Percentiles rank a stretch among this genome's conserved stretches.
Evolutionary conservation across 768 basidiomycete species (phyloP).

Genomic region (Rhodosporidiobolus sp.): DNA sequence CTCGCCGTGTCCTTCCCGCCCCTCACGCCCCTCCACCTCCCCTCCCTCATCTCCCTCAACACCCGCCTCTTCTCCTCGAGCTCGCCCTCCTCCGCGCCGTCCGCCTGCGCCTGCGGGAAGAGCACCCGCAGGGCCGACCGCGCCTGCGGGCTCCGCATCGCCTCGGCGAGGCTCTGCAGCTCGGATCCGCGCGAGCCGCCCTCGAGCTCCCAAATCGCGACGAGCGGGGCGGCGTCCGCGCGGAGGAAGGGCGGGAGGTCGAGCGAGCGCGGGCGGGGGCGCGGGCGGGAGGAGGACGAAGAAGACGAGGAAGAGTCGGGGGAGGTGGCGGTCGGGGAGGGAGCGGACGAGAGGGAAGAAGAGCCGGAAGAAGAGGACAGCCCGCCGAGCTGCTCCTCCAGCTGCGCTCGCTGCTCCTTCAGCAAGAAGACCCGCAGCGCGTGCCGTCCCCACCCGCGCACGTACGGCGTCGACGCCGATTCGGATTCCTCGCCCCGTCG

Average conservation of each 20-base stretch:
- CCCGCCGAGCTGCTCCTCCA: slow-evolving; percentile 1
- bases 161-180: slow-evolving; percentile 9
- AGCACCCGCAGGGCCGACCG: slow-evolving; percentile 7
- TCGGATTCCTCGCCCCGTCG: too few species aligned
- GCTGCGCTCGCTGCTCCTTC: background rate
- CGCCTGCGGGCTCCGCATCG: slow-evolving; percentile 19
- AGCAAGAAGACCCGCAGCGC: slow-evolving; percentile 31
- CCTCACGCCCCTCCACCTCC: background rate
- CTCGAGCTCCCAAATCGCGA: slow-evolving; percentile 31
- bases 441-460: slow-evolving; percentile 32
- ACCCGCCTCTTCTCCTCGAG: background rate
- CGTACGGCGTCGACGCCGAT: background rate
- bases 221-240: slow-evolving; percentile 28
- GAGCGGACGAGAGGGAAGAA: background rate
- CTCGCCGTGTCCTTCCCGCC: slow-evolving; percentile 3
- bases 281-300: background rate
- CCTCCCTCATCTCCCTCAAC: background rate
- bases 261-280: background rate
- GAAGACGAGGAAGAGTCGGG: background rate
- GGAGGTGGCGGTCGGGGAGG: background rate
- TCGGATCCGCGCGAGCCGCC: slow-evolving; percentile 22
- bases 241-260: slow-evolving; percentile 13
- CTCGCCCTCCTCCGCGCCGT: background rate
- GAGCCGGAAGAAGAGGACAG: background rate
- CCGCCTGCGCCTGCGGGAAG: slow-evolving; percentile 9